phyloP scores from a whole-genome alignment of 139 green algal genomes.

The Picochlorum sp. region DNA sequence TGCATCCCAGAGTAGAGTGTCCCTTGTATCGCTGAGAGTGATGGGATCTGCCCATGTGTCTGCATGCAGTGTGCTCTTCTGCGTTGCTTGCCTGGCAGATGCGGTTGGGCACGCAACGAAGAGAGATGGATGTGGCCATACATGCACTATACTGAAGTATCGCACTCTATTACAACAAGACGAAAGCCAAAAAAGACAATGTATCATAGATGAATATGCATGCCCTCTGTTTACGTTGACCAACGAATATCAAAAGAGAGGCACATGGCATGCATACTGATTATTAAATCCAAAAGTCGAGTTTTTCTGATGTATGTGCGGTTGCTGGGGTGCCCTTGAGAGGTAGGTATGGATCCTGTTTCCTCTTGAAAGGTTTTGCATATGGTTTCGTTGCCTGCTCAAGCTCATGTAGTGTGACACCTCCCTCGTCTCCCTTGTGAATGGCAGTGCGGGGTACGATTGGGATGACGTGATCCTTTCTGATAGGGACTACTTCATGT shows the following conservation, averaged over 20 bases:
- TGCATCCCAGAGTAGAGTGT: too few relatives aligned
- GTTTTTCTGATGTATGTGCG: conserved; percentile 7
- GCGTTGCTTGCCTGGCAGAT: too few relatives aligned
- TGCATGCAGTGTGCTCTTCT: too few relatives aligned
- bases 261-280: background rate
- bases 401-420: conserved; percentile 21
- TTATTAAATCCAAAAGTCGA: conserved; percentile 18
- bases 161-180: too few relatives aligned
- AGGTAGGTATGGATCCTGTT: background rate
- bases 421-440: conserved; percentile 23
- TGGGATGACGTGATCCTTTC: conserved; percentile 48
- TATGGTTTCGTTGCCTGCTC: conserved; percentile 23
- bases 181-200: too few relatives aligned
- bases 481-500: conserved; percentile 23
- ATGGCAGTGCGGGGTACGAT: conserved; percentile 32
- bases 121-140: too few relatives aligned
- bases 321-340: background rate
- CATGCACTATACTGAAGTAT: too few relatives aligned
- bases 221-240: background rate
- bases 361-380: conserved; percentile 35
- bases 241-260: background rate
- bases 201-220: background rate
- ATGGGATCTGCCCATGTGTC: too few relatives aligned
- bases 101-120: too few relatives aligned
- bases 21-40: too few relatives aligned